Conservation (phyloP, 768 basidiomycete genomes). For the Cyclocybe cylindracea region DNA sequence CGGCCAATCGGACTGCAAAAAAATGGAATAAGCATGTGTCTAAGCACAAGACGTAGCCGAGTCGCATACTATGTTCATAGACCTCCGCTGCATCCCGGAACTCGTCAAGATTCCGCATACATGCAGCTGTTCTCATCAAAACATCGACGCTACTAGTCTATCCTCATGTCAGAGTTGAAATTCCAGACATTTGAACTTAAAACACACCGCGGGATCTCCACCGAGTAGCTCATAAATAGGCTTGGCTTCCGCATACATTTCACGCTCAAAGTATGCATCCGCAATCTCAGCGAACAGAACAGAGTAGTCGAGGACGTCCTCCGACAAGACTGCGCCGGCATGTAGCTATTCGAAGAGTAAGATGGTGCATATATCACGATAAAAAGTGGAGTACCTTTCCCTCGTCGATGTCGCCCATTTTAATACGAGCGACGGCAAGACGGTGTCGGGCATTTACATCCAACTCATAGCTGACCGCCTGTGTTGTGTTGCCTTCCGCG, state of each 20-base stretch:
- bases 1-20: conserved; percentile 64
- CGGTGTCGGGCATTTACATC: conserved; percentile 83
- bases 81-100: conserved; percentile 78
- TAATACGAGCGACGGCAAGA: conserved; percentile 80
- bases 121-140: conserved; percentile 78
- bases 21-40: background rate
- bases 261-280: conserved; percentile 77
- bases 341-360: conserved; percentile 57
- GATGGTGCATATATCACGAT: background rate
- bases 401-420: conserved; percentile 77
- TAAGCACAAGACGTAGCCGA: background rate
- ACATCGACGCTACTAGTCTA: conserved; percentile 77
- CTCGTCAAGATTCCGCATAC: conserved; percentile 76
- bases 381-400: conserved; percentile 60
- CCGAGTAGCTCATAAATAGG: conserved; percentile 81
- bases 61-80: conserved; percentile 73
- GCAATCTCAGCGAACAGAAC: conserved; percentile 83
- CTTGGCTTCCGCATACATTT: conserved; percentile 76
- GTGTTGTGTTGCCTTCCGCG: conserved; percentile 46
- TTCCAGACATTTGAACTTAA: background rate
- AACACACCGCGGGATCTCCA: conserved; percentile 66
- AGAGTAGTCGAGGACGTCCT: conserved; percentile 78
- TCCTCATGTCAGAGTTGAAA: background rate
- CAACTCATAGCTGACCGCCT: conserved; percentile 59
- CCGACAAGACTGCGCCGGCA: conserved; percentile 64